Evolutionary conservation across 345 rosid genomes (phyloP).

Genomic region (Moringa oleifera): DNA sequence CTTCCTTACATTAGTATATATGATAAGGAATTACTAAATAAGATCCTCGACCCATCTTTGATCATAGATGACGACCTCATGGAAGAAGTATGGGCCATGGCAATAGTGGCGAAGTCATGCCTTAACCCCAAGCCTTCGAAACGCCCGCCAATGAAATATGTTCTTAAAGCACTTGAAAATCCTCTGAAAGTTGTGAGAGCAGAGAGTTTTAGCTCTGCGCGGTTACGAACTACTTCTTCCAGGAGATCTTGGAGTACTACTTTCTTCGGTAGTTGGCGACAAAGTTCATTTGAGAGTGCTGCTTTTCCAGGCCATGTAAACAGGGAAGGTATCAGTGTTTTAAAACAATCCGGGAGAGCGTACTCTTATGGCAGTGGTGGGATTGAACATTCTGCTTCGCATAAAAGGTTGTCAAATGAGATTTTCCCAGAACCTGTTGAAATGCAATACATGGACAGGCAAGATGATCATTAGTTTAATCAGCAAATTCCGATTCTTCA

Average conservation of each 20-base stretch:
- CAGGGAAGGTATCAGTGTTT: too few species aligned
- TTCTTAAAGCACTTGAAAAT: slow-evolving; percentile 89
- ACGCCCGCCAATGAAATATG: slow-evolving; percentile 90
- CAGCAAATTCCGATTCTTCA: too few species aligned
- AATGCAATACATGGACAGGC: too few species aligned
- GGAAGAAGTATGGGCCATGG: slow-evolving; percentile 99
- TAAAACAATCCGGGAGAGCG: too few species aligned
- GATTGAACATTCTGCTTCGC: too few species aligned
- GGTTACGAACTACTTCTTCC: slow-evolving; percentile 88
- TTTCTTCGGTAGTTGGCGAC: slow-evolving; percentile 94
- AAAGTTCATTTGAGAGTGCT: slow-evolving; percentile 68
- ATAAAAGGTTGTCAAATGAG: too few species aligned
- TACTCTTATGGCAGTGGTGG: too few species aligned
- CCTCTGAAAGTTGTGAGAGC: slow-evolving; percentile 88
- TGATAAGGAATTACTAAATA: slow-evolving; percentile 85
- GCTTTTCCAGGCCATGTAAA: too few species aligned
- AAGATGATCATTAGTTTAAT: too few species aligned
- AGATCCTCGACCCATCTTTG: slow-evolving; percentile 86
- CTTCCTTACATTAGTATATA: slow-evolving; percentile 73
- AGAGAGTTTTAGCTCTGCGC: slow-evolving; percentile 62
- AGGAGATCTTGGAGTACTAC: slow-evolving; percentile 91
- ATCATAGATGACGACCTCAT: slow-evolving; percentile 87
- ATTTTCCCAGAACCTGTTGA: too few species aligned
- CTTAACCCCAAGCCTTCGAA: slow-evolving; percentile 86
- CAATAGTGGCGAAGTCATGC: slow-evolving; percentile 91